Conservation (phyloP, 345 rosid species). For the Eucalyptus decipiens region DNA sequence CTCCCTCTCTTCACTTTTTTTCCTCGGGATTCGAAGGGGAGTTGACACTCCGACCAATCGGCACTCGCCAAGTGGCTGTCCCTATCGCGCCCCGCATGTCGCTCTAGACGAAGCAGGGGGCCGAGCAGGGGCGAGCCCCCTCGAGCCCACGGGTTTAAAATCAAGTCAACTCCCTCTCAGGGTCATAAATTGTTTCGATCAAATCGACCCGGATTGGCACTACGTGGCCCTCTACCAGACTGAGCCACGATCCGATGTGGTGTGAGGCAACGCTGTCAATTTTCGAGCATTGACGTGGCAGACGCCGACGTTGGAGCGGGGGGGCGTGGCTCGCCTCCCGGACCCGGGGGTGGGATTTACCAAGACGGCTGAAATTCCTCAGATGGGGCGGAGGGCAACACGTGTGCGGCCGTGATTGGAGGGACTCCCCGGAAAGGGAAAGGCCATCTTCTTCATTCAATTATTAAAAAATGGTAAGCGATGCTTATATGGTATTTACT, state of each 20-base stretch:
- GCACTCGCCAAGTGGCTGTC: not conserved
- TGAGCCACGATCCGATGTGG: not conserved
- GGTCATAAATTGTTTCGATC: no score
- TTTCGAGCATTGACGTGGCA: not conserved
- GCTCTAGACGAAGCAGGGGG: not conserved
- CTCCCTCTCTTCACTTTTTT: not conserved
- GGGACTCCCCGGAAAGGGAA: not conserved
- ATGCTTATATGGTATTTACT: not conserved
- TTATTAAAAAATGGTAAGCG: not conserved
- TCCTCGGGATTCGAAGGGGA: not conserved
- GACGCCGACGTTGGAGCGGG: constrained; percentile 3
- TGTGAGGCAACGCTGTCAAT: not conserved
- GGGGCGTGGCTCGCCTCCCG: not conserved
- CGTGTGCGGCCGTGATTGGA: not conserved
- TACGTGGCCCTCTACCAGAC: not conserved
- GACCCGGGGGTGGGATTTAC: not conserved
- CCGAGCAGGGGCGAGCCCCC: not conserved
- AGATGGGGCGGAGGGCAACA: not conserved
- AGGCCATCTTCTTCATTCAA: not conserved
- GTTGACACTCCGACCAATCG: not conserved
- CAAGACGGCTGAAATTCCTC: constrained; percentile 10
- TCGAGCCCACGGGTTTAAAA: not conserved
- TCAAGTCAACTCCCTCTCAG: not conserved
- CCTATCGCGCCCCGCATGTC: not conserved
- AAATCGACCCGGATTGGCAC: not conserved